These are phyloP conservation scores for Larix kaempferi DNA, from an alignment of 75 land plant species.

Conservation along the genomic window DNA sequence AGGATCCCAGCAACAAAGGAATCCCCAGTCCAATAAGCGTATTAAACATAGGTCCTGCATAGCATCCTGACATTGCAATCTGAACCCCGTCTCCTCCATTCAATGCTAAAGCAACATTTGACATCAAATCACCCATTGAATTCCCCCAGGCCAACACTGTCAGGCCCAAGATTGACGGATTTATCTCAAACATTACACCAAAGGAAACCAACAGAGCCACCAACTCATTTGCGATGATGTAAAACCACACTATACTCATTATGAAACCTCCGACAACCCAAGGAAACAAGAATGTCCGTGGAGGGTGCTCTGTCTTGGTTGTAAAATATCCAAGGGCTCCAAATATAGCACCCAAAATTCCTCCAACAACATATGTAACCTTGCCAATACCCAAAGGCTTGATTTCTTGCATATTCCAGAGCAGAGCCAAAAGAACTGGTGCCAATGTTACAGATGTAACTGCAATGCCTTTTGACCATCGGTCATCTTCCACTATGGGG, in stretches of 20 bases:
- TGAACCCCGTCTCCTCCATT: slow-evolving; percentile 89
- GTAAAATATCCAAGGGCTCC: slow-evolving; percentile 46
- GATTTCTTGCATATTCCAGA: slow-evolving; percentile 41
- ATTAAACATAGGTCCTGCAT: slow-evolving; percentile 98
- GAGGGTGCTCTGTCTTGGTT: slow-evolving; percentile 66
- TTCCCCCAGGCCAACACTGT: slow-evolving; percentile 99
- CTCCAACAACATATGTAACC: slow-evolving; percentile 29
- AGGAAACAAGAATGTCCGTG: slow-evolving; percentile 66
- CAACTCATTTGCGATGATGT: slow-evolving; percentile 86
- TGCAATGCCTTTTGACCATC: slow-evolving; percentile 74
- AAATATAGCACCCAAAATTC: slow-evolving; percentile 43
- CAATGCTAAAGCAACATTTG: slow-evolving; percentile 74
- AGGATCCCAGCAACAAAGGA: slow-evolving; percentile 72
- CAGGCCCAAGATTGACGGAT: slow-evolving; percentile 82
- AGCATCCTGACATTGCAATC: slow-evolving; percentile 92
- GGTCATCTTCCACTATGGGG: slow-evolving; percentile 69
- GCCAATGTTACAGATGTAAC: slow-evolving; percentile 73
- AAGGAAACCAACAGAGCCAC: slow-evolving; percentile 76
- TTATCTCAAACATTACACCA: slow-evolving; percentile 71
- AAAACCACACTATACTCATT: slow-evolving; percentile 89
- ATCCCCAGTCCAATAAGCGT: slow-evolving; percentile 78
- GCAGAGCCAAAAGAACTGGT: slow-evolving; percentile 72
- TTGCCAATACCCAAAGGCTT: slow-evolving; percentile 14
- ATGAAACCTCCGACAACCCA: slow-evolving; percentile 91
- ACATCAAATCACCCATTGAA: slow-evolving; percentile 95